phyloP scores from a whole-genome alignment of 192 early-diverging fungal genomes.

The Coemansia sp. region DNA sequence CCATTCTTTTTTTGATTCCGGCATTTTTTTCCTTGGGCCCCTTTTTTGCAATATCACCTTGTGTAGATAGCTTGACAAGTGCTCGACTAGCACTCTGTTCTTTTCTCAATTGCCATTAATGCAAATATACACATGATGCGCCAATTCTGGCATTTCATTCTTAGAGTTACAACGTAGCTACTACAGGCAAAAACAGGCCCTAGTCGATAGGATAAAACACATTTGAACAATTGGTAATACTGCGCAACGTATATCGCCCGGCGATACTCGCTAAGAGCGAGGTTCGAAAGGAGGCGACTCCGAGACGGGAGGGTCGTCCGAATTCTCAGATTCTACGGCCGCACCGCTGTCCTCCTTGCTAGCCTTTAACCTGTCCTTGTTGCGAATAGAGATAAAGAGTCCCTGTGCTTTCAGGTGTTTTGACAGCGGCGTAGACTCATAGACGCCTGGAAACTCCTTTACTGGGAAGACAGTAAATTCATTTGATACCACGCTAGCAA shows the following conservation, averaged over 20 bases:
- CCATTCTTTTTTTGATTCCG: not conserved
- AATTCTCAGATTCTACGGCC: not conserved
- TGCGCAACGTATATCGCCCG: not conserved
- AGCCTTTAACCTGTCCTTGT: slow-evolving; percentile 32
- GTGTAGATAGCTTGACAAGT: not conserved
- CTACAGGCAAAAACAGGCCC: not conserved
- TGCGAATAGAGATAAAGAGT: slow-evolving; percentile 37
- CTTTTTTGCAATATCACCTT: too few relatives aligned
- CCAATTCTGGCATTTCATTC: not conserved
- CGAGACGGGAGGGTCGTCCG: not conserved
- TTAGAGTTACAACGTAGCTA: not conserved
- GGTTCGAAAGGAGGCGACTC: not conserved
- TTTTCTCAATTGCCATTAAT: too few relatives aligned
- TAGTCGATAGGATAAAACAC: not conserved
- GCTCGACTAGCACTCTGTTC: too few relatives aligned
- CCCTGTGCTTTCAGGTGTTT: slow-evolving; percentile 29
- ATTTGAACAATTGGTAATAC: not conserved
- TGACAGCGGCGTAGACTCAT: slow-evolving; percentile 32
- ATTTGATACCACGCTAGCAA: slow-evolving; percentile 18
- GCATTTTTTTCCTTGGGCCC: not conserved
- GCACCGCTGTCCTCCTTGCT: slow-evolving; percentile 9
- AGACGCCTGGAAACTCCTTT: slow-evolving; percentile 46
- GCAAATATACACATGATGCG: too few relatives aligned
- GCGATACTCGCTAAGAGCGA: not conserved
- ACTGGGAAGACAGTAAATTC: slow-evolving; percentile 31